Percentiles rank a stretch among this genome's conserved stretches.
phyloP scores from a whole-genome alignment of 2,329 filamentous ascomycete species.

The Kalmusia sp. region DNA sequence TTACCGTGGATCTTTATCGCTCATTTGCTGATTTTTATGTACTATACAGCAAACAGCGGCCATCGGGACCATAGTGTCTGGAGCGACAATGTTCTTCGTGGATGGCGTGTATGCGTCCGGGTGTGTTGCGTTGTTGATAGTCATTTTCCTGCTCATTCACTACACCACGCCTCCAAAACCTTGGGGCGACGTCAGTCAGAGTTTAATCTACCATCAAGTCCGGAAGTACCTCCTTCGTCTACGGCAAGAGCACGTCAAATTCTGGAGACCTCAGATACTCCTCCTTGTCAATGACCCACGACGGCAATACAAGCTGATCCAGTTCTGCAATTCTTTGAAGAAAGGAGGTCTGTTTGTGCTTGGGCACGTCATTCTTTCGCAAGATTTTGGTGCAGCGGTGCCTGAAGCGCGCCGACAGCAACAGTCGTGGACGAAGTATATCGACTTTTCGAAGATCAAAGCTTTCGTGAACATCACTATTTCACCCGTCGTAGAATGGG shows the following conservation, averaged over 20 bases:
- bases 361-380: conserved; percentile 85
- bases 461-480: conserved; percentile 88
- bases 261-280: conserved; percentile 89
- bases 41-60: conserved; percentile 83
- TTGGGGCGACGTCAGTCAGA: conserved; percentile 91
- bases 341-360: conserved; percentile 86
- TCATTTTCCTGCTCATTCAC: conserved; percentile 85
- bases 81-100: conserved; percentile 87
- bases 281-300: conserved; percentile 83
- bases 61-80: conserved; percentile 76
- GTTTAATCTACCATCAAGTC: conserved; percentile 86
- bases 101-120: conserved; percentile 80
- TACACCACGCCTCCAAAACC: conserved; percentile 85
- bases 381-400: conserved; percentile 80
- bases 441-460: conserved; percentile 85
- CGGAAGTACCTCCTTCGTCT: conserved; percentile 86
- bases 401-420: conserved; percentile 84
- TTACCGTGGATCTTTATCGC: too few species aligned
- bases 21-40: too few species aligned
- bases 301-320: conserved; percentile 82
- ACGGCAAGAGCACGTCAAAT: conserved; percentile 88
- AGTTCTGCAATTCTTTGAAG: conserved; percentile 91
- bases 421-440: conserved; percentile 83
- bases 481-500: conserved; percentile 84
- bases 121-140: conserved; percentile 74